Evolutionary conservation across 176 grass and related monocot genomes (phyloP).

Genomic region (Pontederia crassipes): DNA sequence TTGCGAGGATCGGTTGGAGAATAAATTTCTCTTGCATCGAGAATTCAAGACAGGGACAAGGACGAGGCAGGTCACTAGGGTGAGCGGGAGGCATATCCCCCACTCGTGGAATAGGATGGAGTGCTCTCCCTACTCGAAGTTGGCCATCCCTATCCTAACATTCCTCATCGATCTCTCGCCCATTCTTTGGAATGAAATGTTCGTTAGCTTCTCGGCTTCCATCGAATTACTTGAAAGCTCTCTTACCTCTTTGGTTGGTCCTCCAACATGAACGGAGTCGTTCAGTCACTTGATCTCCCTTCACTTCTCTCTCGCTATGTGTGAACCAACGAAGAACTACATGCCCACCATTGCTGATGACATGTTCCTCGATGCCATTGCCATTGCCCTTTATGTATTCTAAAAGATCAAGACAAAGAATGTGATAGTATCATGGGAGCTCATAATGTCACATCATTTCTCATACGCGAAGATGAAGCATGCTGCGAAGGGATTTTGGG

Average conservation of each 20-base stretch:
- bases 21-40: no score
- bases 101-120: no score
- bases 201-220: slow-evolving; percentile 71
- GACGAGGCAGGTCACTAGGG: no score
- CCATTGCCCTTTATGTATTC: slow-evolving; percentile 21
- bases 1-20: no score
- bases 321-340: slow-evolving; percentile 13
- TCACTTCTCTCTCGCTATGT: slow-evolving; percentile 41
- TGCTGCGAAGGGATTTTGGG: slow-evolving; percentile 62
- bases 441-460: slow-evolving; percentile 55
- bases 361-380: slow-evolving; percentile 18
- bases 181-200: slow-evolving; percentile 50
- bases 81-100: no score
- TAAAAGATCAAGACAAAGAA: slow-evolving; percentile 27
- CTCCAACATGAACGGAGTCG: slow-evolving; percentile 43
- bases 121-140: no score
- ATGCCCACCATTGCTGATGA: slow-evolving; percentile 42
- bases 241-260: slow-evolving; percentile 72
- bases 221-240: slow-evolving; percentile 80
- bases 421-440: slow-evolving; percentile 65
- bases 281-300: slow-evolving; percentile 32
- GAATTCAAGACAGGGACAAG: no score
- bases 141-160: slow-evolving; percentile 35
- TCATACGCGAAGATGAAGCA: slow-evolving; percentile 51
- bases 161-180: slow-evolving; percentile 38